These are phyloP conservation scores for Alisma plantagoaquatica DNA, from an alignment of 106 monocot genomes.

Conservation along the genomic window DNA sequence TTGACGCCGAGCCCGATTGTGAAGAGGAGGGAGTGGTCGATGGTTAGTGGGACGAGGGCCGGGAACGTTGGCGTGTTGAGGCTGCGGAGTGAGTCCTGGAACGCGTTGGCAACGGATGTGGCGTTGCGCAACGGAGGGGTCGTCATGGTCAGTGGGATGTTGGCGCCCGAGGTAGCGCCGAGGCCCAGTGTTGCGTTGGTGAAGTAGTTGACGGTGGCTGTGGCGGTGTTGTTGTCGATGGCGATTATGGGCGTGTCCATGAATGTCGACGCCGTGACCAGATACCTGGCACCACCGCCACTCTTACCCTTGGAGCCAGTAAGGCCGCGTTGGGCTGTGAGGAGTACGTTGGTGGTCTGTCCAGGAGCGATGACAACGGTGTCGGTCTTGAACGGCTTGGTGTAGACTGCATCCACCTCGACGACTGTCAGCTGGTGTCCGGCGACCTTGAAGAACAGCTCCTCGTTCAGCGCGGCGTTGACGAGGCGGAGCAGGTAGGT, in stretches of 20 bases:
- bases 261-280: conserved; percentile 32
- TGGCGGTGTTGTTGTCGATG: conserved; percentile 28
- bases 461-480: conserved; percentile 27
- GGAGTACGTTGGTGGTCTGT: conserved; percentile 60
- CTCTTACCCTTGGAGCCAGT: no score
- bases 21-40: conserved; percentile 47
- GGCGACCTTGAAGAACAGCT: conserved; percentile 30
- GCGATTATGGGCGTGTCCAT: conserved; percentile 31
- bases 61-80: conserved; percentile 37
- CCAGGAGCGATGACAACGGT: conserved; percentile 53
- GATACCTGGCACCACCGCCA: conserved; percentile 26
- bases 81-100: conserved; percentile 38
- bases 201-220: conserved; percentile 35
- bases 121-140: conserved; percentile 26
- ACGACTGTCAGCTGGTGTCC: conserved; percentile 24
- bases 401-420: conserved; percentile 51
- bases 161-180: neutral
- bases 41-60: conserved; percentile 18
- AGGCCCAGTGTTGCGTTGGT: no score
- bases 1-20: conserved; percentile 46
- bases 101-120: conserved; percentile 24
- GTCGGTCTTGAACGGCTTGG: conserved; percentile 46
- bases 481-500: conserved; percentile 25
- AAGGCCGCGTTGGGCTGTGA: conserved; percentile 23
- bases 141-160: conserved; percentile 14